phyloP scores from a whole-genome alignment of 495 filamentous ascomycete species.

The Daldinia loculata region DNA sequence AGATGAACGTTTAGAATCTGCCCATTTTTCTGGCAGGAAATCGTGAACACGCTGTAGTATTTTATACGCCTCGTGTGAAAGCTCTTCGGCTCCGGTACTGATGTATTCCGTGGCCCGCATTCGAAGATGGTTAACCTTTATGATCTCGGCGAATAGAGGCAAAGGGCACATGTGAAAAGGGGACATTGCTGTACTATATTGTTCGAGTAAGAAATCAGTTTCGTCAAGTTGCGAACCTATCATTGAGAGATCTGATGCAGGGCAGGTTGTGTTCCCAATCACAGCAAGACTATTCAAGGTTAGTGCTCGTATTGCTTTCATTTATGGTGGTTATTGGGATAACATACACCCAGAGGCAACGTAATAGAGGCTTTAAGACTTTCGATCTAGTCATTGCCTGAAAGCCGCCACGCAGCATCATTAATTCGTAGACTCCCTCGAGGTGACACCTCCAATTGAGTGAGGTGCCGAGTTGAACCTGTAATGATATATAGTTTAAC shows the following conservation, averaged over 20 bases:
- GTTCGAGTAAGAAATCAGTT: constrained; percentile 24
- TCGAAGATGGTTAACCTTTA: constrained; percentile 46
- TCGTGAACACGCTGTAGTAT: constrained; percentile 35
- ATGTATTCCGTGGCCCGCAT: constrained; percentile 7
- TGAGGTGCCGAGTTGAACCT: constrained; percentile 46
- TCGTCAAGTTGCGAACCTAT: constrained; percentile 27
- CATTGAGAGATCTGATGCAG: constrained; percentile 38
- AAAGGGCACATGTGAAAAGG: constrained; percentile 36
- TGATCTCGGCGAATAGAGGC: constrained; percentile 35
- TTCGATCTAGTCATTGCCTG: constrained; percentile 7
- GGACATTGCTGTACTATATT: constrained; percentile 30
- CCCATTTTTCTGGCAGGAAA: constrained; percentile 45
- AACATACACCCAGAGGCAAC: constrained; percentile 44
- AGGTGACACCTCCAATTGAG: constrained; percentile 48
- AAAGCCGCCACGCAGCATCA: constrained; percentile 46
- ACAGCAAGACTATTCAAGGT: constrained; percentile 34
- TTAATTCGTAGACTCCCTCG: constrained; percentile 43
- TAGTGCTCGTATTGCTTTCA: background rate
- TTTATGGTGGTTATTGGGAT: background rate
- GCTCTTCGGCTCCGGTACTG: background rate
- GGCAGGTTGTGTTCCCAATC: constrained; percentile 48
- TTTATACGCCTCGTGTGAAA: constrained; percentile 18
- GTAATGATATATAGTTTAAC: background rate
- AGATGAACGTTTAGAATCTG: constrained; percentile 34
- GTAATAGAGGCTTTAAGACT: constrained; percentile 34